Percentiles rank a stretch among this genome's conserved stretches.
phyloP scores from a whole-genome alignment of 2,329 filamentous ascomycete genomes.

The Zasmidium angulare region DNA sequence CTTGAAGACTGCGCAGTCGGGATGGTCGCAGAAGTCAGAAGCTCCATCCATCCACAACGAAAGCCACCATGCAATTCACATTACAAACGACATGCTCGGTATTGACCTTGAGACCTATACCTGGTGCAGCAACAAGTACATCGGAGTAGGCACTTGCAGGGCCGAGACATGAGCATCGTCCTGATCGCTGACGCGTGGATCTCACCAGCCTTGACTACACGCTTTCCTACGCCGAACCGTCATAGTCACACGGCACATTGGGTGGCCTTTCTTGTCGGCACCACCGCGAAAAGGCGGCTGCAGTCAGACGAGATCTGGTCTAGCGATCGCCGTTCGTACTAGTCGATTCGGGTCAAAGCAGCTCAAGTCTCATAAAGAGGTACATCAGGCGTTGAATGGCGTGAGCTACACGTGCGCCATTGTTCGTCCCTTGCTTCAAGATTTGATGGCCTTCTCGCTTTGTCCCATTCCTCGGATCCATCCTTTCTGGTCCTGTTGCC shows the following conservation, averaged over 20 bases:
- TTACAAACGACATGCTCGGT: neutral
- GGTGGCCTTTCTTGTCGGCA: neutral
- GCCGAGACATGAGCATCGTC: no score
- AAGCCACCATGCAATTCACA: neutral
- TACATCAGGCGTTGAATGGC: neutral
- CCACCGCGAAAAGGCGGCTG: neutral
- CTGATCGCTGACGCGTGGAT: no score
- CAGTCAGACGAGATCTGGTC: neutral
- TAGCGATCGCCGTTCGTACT: neutral
- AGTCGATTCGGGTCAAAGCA: neutral
- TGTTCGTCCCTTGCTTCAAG: neutral
- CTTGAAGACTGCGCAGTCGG: no score
- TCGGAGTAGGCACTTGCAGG: no score
- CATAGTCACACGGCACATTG: no score
- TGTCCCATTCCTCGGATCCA: no score
- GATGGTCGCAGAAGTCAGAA: neutral
- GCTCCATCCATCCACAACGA: neutral
- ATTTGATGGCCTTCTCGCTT: neutral
- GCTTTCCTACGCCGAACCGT: no score
- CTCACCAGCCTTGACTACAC: no score
- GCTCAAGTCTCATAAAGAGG: neutral
- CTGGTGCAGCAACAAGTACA: no score
- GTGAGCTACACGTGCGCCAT: neutral
- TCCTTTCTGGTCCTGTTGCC: no score
- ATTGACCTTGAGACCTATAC: neutral